Evolutionary conservation across 2,329 filamentous ascomycete species (phyloP).

Genomic region (Monilinia vaccinii-corymbosi): DNA sequence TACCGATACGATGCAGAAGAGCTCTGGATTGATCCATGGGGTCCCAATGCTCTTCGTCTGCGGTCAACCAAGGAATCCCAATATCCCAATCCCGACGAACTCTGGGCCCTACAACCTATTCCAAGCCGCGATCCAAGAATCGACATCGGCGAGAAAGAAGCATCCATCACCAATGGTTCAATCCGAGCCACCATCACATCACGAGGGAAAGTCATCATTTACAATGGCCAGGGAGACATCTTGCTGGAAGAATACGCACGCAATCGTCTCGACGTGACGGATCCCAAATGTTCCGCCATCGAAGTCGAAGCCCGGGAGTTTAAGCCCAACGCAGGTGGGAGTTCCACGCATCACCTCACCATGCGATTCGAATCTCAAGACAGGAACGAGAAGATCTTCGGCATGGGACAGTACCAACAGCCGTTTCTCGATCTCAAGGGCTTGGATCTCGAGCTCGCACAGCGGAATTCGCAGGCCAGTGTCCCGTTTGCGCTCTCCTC

Average conservation of each 20-base stretch:
- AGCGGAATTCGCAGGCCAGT: slow-evolving; percentile 57
- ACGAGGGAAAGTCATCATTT: slow-evolving; percentile 40
- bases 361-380: slow-evolving; percentile 48
- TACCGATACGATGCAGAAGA: slow-evolving; percentile 36
- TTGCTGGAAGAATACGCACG: slow-evolving; percentile 44
- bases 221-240: slow-evolving; percentile 33
- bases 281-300: slow-evolving; percentile 43
- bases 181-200: slow-evolving; percentile 38
- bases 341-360: slow-evolving; percentile 43
- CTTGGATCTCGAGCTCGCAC: slow-evolving; percentile 52
- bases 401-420: slow-evolving; percentile 63
- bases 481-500: slow-evolving; percentile 54
- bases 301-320: slow-evolving; percentile 43
- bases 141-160: slow-evolving; percentile 14
- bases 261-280: slow-evolving; percentile 37
- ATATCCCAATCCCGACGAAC: slow-evolving; percentile 32
- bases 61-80: slow-evolving; percentile 34
- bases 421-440: slow-evolving; percentile 55
- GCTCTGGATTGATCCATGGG: slow-evolving; percentile 42
- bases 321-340: slow-evolving; percentile 36
- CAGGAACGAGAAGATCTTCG: slow-evolving; percentile 51
- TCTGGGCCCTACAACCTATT: slow-evolving; percentile 33
- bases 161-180: slow-evolving; percentile 37
- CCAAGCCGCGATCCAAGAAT: not conserved
- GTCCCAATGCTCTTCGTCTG: slow-evolving; percentile 38